Base-by-base conservation (phyloP, 352 stramenopile species). In the Thalassiosira mediterranea region DNA sequence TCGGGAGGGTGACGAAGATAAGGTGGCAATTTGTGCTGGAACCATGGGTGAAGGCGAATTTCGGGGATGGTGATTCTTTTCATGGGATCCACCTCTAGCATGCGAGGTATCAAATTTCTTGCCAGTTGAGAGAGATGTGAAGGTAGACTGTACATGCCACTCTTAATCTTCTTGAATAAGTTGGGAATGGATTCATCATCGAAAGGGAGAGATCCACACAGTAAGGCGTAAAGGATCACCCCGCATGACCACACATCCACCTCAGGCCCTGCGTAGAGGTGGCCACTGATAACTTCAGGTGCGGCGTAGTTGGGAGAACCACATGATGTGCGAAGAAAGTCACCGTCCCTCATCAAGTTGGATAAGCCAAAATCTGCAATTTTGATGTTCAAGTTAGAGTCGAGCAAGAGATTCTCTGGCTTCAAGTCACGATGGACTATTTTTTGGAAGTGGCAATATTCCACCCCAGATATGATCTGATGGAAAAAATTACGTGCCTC, bases 331-430 rank as follows among this genome's bases (percentile, higher is more conserved):
- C 95, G 92, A 63, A 99, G 88, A 74, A 99, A 99, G 54, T 98
- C 96, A 61, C 97, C 97, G 84, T 99, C 97, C 26, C 96, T 86
- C 93, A 99, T 99, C 48, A 98, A 90, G 84, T 99, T 99, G 17
- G 95, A 98, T 8, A 99, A 91, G 19, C 97, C 97, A 88, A 99
- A 99, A 82, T 99, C 97, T 7, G 97, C 97, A 84, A 99, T 98
- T 84, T 99, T 99, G 76, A 99, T 97, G 81, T 99, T 99, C 73
- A 98, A 97, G 79, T 99, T 96, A 5, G 94, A 95, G 84, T 99
- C 97, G 29, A 99, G 83, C 47, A 99, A 88, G 49, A 99, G 76
- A 82, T 99, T 99, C 63, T 99, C 96, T 2, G 96, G 96, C 81
- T 99, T 99, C 32, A 99, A 88, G 86, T 99, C 97, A 70, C 97